phyloP scores from a whole-genome alignment of 192 early-diverging fungal genomes.

The Fimicolochytrium jonesii region DNA sequence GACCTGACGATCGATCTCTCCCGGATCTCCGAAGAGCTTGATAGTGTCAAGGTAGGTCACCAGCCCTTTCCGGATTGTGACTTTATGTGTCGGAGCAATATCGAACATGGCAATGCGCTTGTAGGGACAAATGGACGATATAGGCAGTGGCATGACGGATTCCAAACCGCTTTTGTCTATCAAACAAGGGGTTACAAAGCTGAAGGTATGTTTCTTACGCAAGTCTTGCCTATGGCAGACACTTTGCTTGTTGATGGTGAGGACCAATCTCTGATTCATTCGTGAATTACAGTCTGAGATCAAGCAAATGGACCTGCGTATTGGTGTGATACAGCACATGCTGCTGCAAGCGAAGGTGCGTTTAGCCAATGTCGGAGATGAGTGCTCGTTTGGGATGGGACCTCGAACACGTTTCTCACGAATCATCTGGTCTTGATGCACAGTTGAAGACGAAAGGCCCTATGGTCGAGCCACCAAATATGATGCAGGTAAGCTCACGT shows the following conservation, averaged over 20 bases:
- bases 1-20: slow-evolving; percentile 45
- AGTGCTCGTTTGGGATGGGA: too few species aligned
- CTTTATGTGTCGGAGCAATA: too few species aligned
- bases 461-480: neutral
- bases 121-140: slow-evolving; percentile 54
- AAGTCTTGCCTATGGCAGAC: too few species aligned
- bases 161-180: slow-evolving; percentile 56
- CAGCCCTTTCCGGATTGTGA: too few species aligned
- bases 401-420: neutral
- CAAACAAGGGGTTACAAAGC: slow-evolving; percentile 46
- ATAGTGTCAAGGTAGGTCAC: slow-evolving; percentile 52
- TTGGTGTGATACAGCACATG: slow-evolving; percentile 56
- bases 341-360: slow-evolving; percentile 45
- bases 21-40: slow-evolving; percentile 51
- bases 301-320: slow-evolving; percentile 58
- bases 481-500: slow-evolving; percentile 21
- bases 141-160: slow-evolving; percentile 62
- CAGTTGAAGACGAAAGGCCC: slow-evolving; percentile 9
- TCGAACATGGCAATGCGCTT: too few species aligned
- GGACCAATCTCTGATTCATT: neutral
- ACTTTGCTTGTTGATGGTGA: neutral
- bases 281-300: slow-evolving; percentile 43
- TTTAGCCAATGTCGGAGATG: too few species aligned
- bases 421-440: neutral
- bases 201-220: slow-evolving; percentile 36